Percentiles rank a stretch among this genome's conserved stretches.
These are phyloP conservation scores for Omphalotus olearius DNA, from an alignment of 1,284 basidiomycete species.

Conservation along the genomic window DNA sequence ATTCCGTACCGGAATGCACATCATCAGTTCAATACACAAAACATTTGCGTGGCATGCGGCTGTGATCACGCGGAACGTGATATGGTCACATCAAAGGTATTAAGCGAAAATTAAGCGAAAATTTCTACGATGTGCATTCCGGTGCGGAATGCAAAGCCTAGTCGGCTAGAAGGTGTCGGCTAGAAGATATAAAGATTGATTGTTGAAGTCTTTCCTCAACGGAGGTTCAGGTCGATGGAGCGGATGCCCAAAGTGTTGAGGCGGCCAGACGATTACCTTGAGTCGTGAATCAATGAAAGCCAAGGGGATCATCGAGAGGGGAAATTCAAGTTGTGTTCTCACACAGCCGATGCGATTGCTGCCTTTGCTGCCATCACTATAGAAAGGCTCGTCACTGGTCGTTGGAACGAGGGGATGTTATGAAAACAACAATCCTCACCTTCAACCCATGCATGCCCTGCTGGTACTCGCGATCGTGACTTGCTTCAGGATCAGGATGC, in stretches of 20 bases:
- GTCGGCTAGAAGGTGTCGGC: no score
- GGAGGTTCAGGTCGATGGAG: conserved; percentile 24
- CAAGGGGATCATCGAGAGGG: conserved; percentile 47
- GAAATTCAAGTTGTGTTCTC: conserved; percentile 18
- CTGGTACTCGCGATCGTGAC: conserved; percentile 53
- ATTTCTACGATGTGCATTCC: no score
- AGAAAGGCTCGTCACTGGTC: conserved; percentile 57
- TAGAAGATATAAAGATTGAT: conserved; percentile 37
- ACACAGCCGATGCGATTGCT: conserved; percentile 75
- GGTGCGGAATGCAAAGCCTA: no score
- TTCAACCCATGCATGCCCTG: conserved; percentile 72
- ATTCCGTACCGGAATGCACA: no score
- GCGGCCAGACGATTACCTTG: conserved; percentile 59
- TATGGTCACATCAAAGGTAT: no score
- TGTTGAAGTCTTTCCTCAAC: conserved; percentile 22
- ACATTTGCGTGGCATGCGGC: background rate
- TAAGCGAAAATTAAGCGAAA: no score
- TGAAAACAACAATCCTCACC: conserved; percentile 32
- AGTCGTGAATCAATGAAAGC: conserved; percentile 62
- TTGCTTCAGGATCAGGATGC: conserved; percentile 53
- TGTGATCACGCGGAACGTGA: no score
- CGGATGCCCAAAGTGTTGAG: conserved; percentile 43
- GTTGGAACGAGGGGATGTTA: conserved; percentile 4
- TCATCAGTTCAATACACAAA: no score
- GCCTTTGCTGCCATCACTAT: conserved; percentile 74